These are phyloP conservation scores for Herpotrichia juniperi DNA, from an alignment of 2,329 filamentous ascomycete genomes.

Conservation along the genomic window DNA sequence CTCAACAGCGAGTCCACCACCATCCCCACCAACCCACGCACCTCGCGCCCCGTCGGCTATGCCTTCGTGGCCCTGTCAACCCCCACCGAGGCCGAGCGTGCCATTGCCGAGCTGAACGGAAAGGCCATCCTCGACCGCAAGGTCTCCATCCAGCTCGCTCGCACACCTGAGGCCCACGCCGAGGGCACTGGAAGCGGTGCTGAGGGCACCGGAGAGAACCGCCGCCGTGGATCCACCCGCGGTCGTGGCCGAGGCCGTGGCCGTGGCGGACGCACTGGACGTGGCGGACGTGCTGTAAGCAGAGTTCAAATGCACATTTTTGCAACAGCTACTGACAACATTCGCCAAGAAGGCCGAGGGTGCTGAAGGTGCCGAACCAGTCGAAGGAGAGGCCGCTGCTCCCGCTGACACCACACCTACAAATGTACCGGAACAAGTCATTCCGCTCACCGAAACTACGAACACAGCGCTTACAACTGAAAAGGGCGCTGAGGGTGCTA, in stretches of 20 bases:
- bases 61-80: conserved; percentile 98
- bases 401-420: conserved; percentile 49
- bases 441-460: conserved; percentile 58
- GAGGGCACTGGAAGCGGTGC: conserved; percentile 74
- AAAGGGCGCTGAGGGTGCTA: conserved; percentile 55
- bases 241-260: conserved; percentile 64
- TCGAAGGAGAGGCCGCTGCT: conserved; percentile 56
- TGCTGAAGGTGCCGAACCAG: conserved; percentile 48
- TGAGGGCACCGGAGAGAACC: conserved; percentile 71
- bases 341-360: conserved; percentile 52
- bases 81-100: conserved; percentile 90
- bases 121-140: conserved; percentile 98
- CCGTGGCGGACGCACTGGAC: conserved; percentile 65
- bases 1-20: conserved; percentile 88
- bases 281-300: conserved; percentile 72
- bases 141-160: conserved; percentile 97
- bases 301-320: background rate
- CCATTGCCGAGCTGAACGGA: conserved; percentile 93
- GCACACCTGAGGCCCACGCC: conserved; percentile 88
- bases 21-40: conserved; percentile 99
- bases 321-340: background rate
- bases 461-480: conserved; percentile 62
- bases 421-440: conserved; percentile 59
- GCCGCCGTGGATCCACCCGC: conserved; percentile 61
- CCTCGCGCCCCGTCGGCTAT: conserved; percentile 96